Percentiles rank a stretch among this genome's conserved stretches.
Conservation (phyloP, 2,329 filamentous ascomycete species). For the Xylariaceae sp. region DNA sequence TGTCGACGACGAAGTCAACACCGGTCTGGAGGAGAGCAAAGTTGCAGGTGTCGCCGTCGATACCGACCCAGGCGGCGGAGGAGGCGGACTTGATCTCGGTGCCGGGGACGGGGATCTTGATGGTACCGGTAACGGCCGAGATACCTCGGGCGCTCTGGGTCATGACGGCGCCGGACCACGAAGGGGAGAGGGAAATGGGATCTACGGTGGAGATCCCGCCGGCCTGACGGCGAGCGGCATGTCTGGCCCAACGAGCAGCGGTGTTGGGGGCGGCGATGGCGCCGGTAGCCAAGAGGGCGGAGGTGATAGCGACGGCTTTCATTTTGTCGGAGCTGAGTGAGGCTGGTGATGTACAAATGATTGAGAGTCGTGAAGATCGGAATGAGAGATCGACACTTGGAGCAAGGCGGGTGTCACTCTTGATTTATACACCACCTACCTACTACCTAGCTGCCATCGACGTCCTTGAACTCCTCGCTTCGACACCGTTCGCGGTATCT, state of each 20-base stretch:
- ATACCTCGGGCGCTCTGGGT: constrained; percentile 38
- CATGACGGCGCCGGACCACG: constrained; percentile 56
- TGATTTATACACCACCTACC: not conserved
- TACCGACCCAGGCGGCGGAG: constrained; percentile 47
- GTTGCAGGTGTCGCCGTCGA: constrained; percentile 54
- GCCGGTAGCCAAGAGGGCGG: constrained; percentile 36
- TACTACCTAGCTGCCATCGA: not conserved
- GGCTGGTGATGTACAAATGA: not conserved
- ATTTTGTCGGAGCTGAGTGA: constrained; percentile 33
- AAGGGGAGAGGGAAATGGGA: constrained; percentile 45
- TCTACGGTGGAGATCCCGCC: constrained; percentile 31
- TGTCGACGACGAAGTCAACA: constrained; percentile 48
- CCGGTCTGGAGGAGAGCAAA: constrained; percentile 53
- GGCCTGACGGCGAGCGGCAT: constrained; percentile 22
- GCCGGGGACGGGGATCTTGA: constrained; percentile 47
- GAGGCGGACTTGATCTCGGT: constrained; percentile 19
- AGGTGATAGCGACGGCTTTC: constrained; percentile 41
- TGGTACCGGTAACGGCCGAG: constrained; percentile 46
- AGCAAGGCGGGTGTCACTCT: not conserved
- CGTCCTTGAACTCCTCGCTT: not conserved
- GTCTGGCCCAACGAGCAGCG: constrained; percentile 34
- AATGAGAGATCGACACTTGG: not conserved
- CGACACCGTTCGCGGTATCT: not conserved
- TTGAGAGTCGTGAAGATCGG: not conserved
- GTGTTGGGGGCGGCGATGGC: constrained; percentile 43